These are phyloP conservation scores for Zanthoxylum bungeanum DNA, from an alignment of 345 rosid genomes.

Conservation along the genomic window DNA sequence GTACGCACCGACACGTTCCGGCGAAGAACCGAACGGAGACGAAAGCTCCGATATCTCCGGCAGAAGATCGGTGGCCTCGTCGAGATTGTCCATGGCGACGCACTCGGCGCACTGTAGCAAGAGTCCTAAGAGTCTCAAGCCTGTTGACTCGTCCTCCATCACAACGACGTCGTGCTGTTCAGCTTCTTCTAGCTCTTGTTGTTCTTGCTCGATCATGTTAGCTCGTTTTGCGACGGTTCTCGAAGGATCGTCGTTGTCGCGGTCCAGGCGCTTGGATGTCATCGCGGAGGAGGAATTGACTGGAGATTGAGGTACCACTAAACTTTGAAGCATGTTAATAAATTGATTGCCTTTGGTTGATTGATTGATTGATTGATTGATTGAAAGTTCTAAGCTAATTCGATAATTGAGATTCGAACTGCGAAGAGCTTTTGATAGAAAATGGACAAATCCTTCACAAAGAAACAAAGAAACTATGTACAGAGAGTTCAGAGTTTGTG, in stretches of 20 bases:
- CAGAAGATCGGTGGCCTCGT: slow-evolving; percentile 61
- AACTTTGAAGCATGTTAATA: slow-evolving; percentile 60
- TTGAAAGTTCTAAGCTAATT: background rate
- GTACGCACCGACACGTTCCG: slow-evolving; percentile 89
- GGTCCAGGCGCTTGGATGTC: slow-evolving; percentile 56
- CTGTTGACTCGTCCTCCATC: slow-evolving; percentile 44
- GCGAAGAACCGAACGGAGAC: slow-evolving; percentile 88
- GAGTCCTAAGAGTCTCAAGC: slow-evolving; percentile 67
- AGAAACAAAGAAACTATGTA: slow-evolving; percentile 15
- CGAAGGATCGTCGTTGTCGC: slow-evolving; percentile 41
- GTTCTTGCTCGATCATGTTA: slow-evolving; percentile 23
- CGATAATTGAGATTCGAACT: slow-evolving; percentile 36
- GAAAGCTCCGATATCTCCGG: slow-evolving; percentile 76
- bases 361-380: background rate
- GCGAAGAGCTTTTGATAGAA: slow-evolving; percentile 28
- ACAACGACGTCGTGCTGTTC: slow-evolving; percentile 5
- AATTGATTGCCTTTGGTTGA: background rate
- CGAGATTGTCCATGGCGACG: slow-evolving; percentile 75
- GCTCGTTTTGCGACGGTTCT: slow-evolving; percentile 36
- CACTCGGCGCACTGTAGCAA: slow-evolving; percentile 89
- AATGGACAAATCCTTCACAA: slow-evolving; percentile 40
- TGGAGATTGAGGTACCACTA: slow-evolving; percentile 43
- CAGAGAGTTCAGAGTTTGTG: slow-evolving; percentile 19
- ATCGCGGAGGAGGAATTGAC: slow-evolving; percentile 43
- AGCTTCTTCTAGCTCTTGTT: slow-evolving; percentile 13